A percentile compares a stretch with the other conserved stretches of the same genome.
These are phyloP conservation scores for Candida anglica DNA, from an alignment of 805 yeast species.

Conservation along the genomic window DNA sequence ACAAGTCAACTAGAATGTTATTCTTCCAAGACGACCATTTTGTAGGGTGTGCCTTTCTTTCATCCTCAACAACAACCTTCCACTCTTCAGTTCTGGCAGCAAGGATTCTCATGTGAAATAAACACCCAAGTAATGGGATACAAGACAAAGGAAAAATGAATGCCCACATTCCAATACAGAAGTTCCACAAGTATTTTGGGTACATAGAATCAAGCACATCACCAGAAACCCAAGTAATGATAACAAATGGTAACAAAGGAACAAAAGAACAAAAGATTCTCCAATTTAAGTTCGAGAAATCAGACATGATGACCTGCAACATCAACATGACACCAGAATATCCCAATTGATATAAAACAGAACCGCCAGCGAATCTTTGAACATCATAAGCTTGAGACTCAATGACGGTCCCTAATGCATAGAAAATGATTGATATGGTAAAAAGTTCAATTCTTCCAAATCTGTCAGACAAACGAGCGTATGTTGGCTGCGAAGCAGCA, in stretches of 20 bases:
- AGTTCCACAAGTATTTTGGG: constrained; percentile 57
- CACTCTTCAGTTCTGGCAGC: constrained; percentile 52
- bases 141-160: constrained; percentile 65
- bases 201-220: constrained; percentile 42
- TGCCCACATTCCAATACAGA: constrained; percentile 75
- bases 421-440: constrained; percentile 47
- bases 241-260: constrained; percentile 69
- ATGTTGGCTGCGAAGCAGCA: constrained; percentile 65
- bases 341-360: constrained; percentile 47
- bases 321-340: constrained; percentile 61
- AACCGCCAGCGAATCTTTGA: no score
- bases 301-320: constrained; percentile 57
- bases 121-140: constrained; percentile 52
- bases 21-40: constrained; percentile 26
- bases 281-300: constrained; percentile 66
- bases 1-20: constrained; percentile 14
- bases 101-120: constrained; percentile 50
- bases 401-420: constrained; percentile 61
- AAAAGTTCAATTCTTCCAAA: constrained; percentile 60
- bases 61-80: constrained; percentile 33
- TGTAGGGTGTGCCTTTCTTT: no score
- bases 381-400: no score
- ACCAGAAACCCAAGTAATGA: constrained; percentile 80
- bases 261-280: constrained; percentile 61
- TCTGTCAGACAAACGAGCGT: constrained; percentile 61